Base-by-base conservation (phyloP, 2,329 filamentous ascomycete genomes). In the Scortechinia acanthostroma region DNA sequence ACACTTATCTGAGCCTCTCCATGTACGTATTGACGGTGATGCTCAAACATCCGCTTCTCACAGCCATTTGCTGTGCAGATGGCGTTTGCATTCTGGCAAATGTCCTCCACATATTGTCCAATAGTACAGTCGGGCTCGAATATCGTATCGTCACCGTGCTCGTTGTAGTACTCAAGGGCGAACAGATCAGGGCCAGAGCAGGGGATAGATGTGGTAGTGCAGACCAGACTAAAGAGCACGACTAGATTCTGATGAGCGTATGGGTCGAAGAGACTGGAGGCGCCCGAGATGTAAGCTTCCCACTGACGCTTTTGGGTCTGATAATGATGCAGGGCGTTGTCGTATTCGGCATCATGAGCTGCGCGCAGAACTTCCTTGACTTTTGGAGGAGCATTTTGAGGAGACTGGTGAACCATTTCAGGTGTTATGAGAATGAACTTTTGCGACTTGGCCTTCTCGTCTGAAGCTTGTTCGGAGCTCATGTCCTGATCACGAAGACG, bases 211-310 rank as follows among this genome's bases (percentile, higher is more conserved):
- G 90, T 96, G 49, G 86, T 82, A 0, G 91, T 96, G 59, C 91
- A 97, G 43, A 96, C 91, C 20, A 93, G 80, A 15, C 91, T 97
- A 64, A 94, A 94, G 5, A 98, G 69, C 2, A 97, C 88, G 10
- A 94, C 89, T 48, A 98, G 96, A 56, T 93, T 95, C 57, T 98
- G 93, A 57, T 98, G 94, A 1, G 89, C 87, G 58, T 90, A 93
- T 0, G 94, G 93, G 58, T 98, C 90, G 54, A 96, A 98, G 1
- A 97, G 74, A 56, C 94, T 86, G 22, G 86, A 71, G n/a, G 10
- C n/a, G 14, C 88, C 89, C 43, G 91, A 83, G 19, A 96, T 84
- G 55, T 95, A 95, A 21, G 88, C 88, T 59, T 98, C 93, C 93
- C 93, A 98, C 53, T 96, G 91, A 22, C 88, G 80, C 46, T 90